These are phyloP conservation scores for Arachis hypogaea DNA, from an alignment of 306 rosid species.

Conservation along the genomic window DNA sequence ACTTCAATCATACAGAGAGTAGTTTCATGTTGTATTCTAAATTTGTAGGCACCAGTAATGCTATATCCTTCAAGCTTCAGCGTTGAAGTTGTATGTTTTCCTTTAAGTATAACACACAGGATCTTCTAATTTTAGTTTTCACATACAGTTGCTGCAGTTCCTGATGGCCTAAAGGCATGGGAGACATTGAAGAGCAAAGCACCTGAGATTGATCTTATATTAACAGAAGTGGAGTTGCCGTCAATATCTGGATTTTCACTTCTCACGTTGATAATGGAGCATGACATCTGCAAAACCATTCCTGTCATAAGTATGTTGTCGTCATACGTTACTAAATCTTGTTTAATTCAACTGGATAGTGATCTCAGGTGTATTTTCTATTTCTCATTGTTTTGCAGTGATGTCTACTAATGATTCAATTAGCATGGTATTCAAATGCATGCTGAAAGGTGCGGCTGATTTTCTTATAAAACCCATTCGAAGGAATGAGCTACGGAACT, in stretches of 20 bases:
- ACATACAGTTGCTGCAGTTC: constrained; percentile 66
- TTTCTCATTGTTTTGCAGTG: constrained; percentile 60
- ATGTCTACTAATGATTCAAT: constrained; percentile 78
- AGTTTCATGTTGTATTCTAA: not conserved
- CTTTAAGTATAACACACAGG: constrained; percentile 12
- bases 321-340: constrained; percentile 4
- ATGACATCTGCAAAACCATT: constrained; percentile 67
- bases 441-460: constrained; percentile 80
- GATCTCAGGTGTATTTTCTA: constrained; percentile 18
- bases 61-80: constrained; percentile 20
- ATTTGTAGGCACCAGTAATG: constrained; percentile 12
- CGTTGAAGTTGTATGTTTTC: not conserved
- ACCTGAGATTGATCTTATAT: constrained; percentile 61
- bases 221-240: constrained; percentile 84
- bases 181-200: constrained; percentile 69
- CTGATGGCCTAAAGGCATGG: constrained; percentile 84
- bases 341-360: constrained; percentile 35
- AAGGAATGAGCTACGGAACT: constrained; percentile 75
- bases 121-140: constrained; percentile 11
- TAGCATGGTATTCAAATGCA: constrained; percentile 66
- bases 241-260: constrained; percentile 78
- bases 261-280: constrained; percentile 71
- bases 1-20: not conserved
- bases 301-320: constrained; percentile 78
- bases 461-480: constrained; percentile 84